These are phyloP conservation scores for Rhodotorula diobovata DNA, from an alignment of 768 basidiomycete genomes.

Conservation along the genomic window DNA sequence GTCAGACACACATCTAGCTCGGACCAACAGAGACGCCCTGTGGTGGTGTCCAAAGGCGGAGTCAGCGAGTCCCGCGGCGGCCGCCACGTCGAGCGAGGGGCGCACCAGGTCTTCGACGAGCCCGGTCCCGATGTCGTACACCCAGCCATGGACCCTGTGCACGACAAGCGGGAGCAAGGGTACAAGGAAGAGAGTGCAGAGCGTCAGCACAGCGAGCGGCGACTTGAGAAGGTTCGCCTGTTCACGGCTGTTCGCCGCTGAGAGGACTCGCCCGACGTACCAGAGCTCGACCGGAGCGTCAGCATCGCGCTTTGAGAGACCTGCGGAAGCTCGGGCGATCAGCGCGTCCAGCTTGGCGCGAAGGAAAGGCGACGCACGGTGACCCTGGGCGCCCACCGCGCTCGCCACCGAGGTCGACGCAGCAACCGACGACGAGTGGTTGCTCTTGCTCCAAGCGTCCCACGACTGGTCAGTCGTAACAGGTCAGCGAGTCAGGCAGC, in stretches of 20 bases:
- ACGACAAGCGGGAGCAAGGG: neutral
- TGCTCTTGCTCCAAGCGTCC: too few relatives aligned
- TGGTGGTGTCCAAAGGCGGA: neutral
- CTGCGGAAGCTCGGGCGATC: neutral
- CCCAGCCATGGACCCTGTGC: constrained; percentile 24
- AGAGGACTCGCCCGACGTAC: neutral
- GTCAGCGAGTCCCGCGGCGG: too few relatives aligned
- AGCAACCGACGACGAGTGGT: too few relatives aligned
- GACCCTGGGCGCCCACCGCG: too few relatives aligned
- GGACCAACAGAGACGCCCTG: neutral
- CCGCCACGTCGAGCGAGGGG: neutral
- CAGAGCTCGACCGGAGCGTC: neutral
- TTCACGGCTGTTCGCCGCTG: too few relatives aligned
- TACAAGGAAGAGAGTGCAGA: neutral
- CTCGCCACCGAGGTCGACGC: too few relatives aligned
- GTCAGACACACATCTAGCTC: too few relatives aligned
- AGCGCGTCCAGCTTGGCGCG: too few relatives aligned
- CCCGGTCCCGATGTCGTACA: constrained; percentile 26
- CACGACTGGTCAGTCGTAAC: too few relatives aligned
- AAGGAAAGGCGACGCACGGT: neutral
- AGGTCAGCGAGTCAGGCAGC: too few relatives aligned
- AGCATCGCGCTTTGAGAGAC: neutral
- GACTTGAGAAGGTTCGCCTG: neutral
- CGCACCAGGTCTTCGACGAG: constrained; percentile 20
- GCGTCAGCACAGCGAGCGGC: neutral